Evolutionary conservation across 192 early-diverging fungal genomes (phyloP), one percentile per base, ranked within the genome.

Genomic region (Podochytrium sp.): DNA sequence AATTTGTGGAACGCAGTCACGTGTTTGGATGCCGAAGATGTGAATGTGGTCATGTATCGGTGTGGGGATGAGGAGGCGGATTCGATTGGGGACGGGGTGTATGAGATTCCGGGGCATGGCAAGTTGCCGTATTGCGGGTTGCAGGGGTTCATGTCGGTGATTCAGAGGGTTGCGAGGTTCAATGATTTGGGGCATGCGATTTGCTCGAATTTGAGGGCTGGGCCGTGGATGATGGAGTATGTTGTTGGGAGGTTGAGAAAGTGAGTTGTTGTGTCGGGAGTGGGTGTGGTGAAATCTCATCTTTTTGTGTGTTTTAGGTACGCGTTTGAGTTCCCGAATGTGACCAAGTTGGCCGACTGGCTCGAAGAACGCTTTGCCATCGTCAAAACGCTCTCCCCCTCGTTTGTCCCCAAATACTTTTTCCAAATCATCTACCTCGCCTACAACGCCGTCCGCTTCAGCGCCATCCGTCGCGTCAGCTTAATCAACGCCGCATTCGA

Each of bases 171-270:
- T 20, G 92, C 94, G 30, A 85, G 88, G 7, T 84, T 85, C 56
- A 99, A 96, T 71, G 92, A 99, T 76, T 79, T 98, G 72, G 95
- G 98, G 3, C 96, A 97, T 74, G 91, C 96, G 2, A 85, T 99
- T 58, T 98, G 93, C 73, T 83, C 77, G 30, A 94, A 99, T 65
- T 81, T 99, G 76, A 88, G 98, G 27, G 85, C 89, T 37, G 98
- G 98, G 4, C 75, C 83, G 37, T 99, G 98, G 98, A 91, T 95
- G 37, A 78, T 94, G 53, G 95, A 99, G 64, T 99, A 98, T 65
- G 82, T 90, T 23, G 78, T 90, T 20, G 75, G 84, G n/a, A 88
- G 96, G 1, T 80, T 99, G 52, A 68, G 85, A 25, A 90, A 82
- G 78, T 88, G 84, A 42, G 55, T 70, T 34, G 20, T 47, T 47